Conservation (phyloP, 495 filamentous ascomycete species). For the Xylaria curta region DNA sequence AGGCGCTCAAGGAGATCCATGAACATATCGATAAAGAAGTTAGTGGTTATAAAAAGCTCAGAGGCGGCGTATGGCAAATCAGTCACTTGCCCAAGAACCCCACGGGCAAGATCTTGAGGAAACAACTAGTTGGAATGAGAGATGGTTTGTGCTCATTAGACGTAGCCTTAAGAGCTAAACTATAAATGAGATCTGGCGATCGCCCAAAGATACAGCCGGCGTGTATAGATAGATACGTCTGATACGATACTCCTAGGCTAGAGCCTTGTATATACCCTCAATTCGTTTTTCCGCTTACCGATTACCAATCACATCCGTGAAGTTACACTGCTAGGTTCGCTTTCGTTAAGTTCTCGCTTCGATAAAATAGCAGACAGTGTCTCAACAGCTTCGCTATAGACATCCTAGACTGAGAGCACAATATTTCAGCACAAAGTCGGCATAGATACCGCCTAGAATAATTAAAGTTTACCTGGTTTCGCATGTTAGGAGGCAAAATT, state of each 20-base stretch:
- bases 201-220: not conserved
- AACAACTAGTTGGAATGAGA: constrained; percentile 38
- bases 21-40: constrained; percentile 56
- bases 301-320: not conserved
- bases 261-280: not conserved
- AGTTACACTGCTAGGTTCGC: not conserved
- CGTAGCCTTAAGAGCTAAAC: constrained; percentile 23
- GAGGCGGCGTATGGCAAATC: constrained; percentile 46
- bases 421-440: not conserved
- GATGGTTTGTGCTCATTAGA: constrained; percentile 34
- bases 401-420: not conserved
- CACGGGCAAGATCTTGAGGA: constrained; percentile 46
- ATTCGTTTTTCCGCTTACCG: not conserved
- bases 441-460: not conserved
- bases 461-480: not conserved
- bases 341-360: not conserved
- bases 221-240: constrained; percentile 11
- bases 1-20: constrained; percentile 60
- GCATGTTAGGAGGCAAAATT: not conserved
- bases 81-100: constrained; percentile 43
- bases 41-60: constrained; percentile 47
- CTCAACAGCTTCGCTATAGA: not conserved
- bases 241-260: not conserved
- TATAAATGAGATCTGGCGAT: constrained; percentile 20
- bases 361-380: not conserved